Evolutionary conservation across 805 yeast species (phyloP), one percentile per base, ranked within the genome.

Genomic region (Starmerella khaoyaiensis): DNA sequence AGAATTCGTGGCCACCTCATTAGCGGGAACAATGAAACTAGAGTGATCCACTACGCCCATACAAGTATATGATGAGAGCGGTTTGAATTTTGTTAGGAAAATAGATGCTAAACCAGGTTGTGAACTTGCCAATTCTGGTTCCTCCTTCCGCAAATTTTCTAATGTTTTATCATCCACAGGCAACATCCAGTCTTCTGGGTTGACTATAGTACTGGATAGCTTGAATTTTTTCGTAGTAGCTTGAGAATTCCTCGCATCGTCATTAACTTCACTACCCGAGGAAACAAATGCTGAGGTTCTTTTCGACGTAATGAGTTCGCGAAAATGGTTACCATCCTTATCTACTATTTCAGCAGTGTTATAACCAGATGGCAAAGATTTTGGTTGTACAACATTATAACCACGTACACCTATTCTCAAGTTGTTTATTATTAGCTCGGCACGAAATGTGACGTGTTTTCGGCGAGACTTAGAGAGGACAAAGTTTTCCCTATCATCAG

Each of bases 351-450:
- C 26, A 22, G 34, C 73, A 4, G 79, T 69, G 30, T 63, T 63
- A 26, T 35, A 36, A 5, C 44, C 22, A 2, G 41, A 35, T 8
- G 32, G 21, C 4, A 31, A 11, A 2, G 37, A 24, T 14, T 23
- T 24, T 16, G 22, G 24, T n/a, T 41, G 41, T 5, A 42, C 39
- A 15, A 38, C 63, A 0, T 77, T 59, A 50, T 73, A 79, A 0
- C 94, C 96, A 46, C 70, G 71, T 1, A 86, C 65, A 0, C 83
- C 78, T 33, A 87, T 68, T 0, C 65, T 62, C 15, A 86, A 26
- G 4, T 18, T 15, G 17, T 31, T 36, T 3, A 49, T 17, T n/a
- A 11, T 4, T 8, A 49, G 20, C 8, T 14, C n/a, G 18, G 40
- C 44, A 15, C 39, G 33, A 16, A 47, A 37, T 1, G 39, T 23